Conservation (phyloP, 495 filamentous ascomycete species). For the Podospora tetraspora region DNA sequence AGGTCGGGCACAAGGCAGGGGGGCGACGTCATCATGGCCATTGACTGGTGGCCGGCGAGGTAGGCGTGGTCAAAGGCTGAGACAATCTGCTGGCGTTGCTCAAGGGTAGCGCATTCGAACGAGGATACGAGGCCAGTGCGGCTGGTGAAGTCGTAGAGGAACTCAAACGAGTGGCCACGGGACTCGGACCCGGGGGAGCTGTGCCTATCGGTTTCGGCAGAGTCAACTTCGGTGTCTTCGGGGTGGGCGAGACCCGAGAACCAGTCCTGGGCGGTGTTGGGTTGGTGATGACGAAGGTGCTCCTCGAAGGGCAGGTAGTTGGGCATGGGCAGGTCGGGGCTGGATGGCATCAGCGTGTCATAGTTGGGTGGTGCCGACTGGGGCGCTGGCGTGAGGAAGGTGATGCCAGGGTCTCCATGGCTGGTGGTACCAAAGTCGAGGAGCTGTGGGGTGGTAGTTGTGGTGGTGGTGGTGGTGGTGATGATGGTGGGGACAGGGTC, state of each 20-base stretch:
- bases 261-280: background rate
- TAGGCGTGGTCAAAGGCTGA: constrained; percentile 19
- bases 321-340: background rate
- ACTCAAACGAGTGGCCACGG: constrained; percentile 23
- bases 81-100: constrained; percentile 24
- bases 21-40: constrained; percentile 3
- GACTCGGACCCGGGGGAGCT: constrained; percentile 10
- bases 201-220: background rate
- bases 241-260: background rate
- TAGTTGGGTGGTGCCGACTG: background rate
- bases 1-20: background rate
- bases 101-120: constrained; percentile 30
- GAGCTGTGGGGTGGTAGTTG: background rate
- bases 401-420: background rate
- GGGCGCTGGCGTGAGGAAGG: background rate
- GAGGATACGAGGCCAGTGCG: constrained; percentile 26
- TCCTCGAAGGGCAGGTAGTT: background rate
- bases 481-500: background rate
- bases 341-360: background rate
- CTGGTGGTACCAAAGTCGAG: background rate
- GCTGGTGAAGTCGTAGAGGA: constrained; percentile 30
- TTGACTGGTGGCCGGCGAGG: constrained; percentile 13
- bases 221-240: background rate
- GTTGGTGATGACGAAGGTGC: background rate
- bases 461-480: background rate